Percentiles rank a stretch among this genome's conserved stretches.
Evolutionary conservation across 1,139 yeast genomes (phyloP).

Genomic region (Kodamaea suecica): DNA sequence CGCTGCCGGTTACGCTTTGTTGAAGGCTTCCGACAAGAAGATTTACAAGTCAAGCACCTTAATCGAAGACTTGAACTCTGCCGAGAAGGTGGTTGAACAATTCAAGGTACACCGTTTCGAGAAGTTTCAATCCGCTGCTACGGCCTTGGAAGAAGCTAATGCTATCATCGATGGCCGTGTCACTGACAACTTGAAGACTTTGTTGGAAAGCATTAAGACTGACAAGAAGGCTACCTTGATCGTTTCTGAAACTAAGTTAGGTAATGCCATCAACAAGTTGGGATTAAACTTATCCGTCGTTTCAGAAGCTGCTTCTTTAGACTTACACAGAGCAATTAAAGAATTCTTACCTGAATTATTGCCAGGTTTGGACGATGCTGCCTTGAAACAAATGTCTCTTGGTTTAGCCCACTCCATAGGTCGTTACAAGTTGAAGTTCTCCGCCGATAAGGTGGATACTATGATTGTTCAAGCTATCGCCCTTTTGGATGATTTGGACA

Average conservation of each 20-base stretch:
- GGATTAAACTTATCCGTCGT: constrained; percentile 86
- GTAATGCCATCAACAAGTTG: constrained; percentile 92
- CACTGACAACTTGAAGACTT: constrained; percentile 71
- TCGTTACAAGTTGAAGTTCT: constrained; percentile 94
- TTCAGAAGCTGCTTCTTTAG: constrained; percentile 91
- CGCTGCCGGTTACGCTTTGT: constrained; percentile 96
- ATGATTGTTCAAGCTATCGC: constrained; percentile 99
- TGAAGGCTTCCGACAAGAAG: constrained; percentile 97
- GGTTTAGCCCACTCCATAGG: constrained; percentile 98
- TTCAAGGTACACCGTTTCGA: constrained; percentile 94
- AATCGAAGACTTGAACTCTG: constrained; percentile 73
- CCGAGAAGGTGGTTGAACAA: constrained; percentile 74
- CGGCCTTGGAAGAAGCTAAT: constrained; percentile 93
- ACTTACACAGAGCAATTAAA: constrained; percentile 91
- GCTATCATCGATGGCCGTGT: constrained; percentile 93
- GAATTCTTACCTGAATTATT: constrained; percentile 90
- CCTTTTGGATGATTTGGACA: constrained; percentile 90
- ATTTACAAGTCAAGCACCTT: constrained; percentile 79
- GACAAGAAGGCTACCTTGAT: constrained; percentile 89
- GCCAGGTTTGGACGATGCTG: constrained; percentile 87
- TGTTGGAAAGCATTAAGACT: constrained; percentile 76
- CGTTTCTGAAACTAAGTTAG: constrained; percentile 93
- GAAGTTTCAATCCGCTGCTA: constrained; percentile 90
- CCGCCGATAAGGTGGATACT: constrained; percentile 97
- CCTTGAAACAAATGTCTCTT: constrained; percentile 88